A percentile compares a stretch with the other conserved stretches of the same genome.
These are phyloP conservation scores for Gardenia jasminoides DNA, from an alignment of 257 asterid genomes.

Conservation along the genomic window DNA sequence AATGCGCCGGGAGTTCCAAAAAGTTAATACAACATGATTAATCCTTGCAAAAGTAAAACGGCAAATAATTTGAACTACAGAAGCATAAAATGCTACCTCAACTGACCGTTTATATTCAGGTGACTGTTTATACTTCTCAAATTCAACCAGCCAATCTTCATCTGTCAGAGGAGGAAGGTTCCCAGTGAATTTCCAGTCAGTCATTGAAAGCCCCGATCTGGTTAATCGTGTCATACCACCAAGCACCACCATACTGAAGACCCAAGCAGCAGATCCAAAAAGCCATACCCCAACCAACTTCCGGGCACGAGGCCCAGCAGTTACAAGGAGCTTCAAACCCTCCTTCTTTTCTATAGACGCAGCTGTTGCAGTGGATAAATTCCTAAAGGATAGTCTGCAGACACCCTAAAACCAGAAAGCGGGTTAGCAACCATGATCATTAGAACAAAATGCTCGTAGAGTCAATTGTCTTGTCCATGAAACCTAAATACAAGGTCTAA, in stretches of 20 bases:
- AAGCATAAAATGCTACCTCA: conserved; percentile 8
- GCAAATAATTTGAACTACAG: background rate
- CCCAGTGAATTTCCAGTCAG: conserved; percentile 97
- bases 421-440: background rate
- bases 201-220: conserved; percentile 97
- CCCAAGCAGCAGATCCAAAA: conserved; percentile 91
- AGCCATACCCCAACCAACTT: conserved; percentile 92
- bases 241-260: conserved; percentile 92
- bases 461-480: background rate
- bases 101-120: conserved; percentile 86
- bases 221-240: conserved; percentile 93
- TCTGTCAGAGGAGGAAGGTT: conserved; percentile 82
- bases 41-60: background rate
- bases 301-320: conserved; percentile 83
- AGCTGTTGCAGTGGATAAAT: conserved; percentile 53
- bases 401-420: conserved; percentile 42
- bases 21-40: background rate
- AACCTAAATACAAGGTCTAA: background rate
- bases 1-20: background rate
- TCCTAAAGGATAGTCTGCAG: conserved; percentile 38
- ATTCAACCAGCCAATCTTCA: conserved; percentile 81
- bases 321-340: conserved; percentile 69
- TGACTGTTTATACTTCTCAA: conserved; percentile 88
- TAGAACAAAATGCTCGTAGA: background rate
- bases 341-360: conserved; percentile 37